These are phyloP conservation scores for Alloascoidea africana DNA, from an alignment of 805 yeast species.

Conservation along the genomic window DNA sequence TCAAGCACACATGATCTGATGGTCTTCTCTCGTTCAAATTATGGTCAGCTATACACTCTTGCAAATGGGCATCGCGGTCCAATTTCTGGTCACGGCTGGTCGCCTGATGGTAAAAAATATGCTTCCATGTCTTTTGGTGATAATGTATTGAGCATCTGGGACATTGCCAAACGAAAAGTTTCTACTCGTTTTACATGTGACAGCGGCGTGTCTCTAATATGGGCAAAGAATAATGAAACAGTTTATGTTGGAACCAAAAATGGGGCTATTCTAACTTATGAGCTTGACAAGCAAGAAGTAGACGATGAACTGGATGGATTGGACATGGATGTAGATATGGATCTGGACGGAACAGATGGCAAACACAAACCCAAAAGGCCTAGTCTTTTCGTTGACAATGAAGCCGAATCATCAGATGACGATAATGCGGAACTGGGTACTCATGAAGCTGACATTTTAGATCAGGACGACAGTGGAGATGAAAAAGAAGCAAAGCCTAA, in stretches of 20 bases:
- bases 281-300: too few relatives aligned
- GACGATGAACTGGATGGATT: conserved; percentile 1
- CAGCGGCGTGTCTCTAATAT: neutral
- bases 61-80: conserved; percentile 5
- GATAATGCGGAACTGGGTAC: conserved; percentile 17
- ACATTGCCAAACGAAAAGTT: conserved; percentile 2
- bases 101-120: conserved; percentile 6
- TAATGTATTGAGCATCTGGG: conserved; percentile 5
- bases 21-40: conserved; percentile 16
- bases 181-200: neutral
- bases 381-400: conserved; percentile 10
- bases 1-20: conserved; percentile 30
- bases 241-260: neutral
- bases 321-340: neutral
- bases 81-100: conserved; percentile 6
- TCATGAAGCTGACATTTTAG: conserved; percentile 15
- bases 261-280: neutral
- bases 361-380: conserved; percentile 9
- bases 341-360: neutral
- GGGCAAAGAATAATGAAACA: neutral
- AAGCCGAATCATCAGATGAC: conserved; percentile 7
- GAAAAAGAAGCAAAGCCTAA: conserved; percentile 13
- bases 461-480: conserved; percentile 10
- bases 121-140: conserved; percentile 6
- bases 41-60: neutral